Evolutionary conservation across 169 alveolate genomes (phyloP).

Genomic region (Blepharisma undulans): DNA sequence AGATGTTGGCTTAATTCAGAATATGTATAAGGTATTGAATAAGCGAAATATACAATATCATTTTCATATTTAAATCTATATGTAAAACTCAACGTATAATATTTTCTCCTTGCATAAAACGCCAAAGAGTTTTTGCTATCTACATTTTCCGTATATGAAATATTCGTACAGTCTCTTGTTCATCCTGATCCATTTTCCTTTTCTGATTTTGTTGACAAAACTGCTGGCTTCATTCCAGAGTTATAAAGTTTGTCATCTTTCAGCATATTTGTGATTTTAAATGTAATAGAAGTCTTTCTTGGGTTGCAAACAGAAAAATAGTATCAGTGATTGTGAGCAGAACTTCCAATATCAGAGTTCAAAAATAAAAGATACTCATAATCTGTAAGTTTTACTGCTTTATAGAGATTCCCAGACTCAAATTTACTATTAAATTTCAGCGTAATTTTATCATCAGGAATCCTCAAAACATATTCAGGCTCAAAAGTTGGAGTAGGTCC

Average conservation of each 20-base stretch:
- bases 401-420: conserved; percentile 88
- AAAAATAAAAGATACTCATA: conserved; percentile 86
- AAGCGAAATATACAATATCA: conserved; percentile 84
- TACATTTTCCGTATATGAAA: conserved; percentile 12
- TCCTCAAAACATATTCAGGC: neutral
- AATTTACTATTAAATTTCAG: conserved; percentile 87
- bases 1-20: conserved; percentile 61
- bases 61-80: conserved; percentile 66
- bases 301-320: conserved; percentile 78
- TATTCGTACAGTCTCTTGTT: conserved; percentile 22
- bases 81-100: conserved; percentile 73
- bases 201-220: conserved; percentile 52
- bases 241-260: conserved; percentile 78
- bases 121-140: conserved; percentile 47
- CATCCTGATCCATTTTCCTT: neutral
- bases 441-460: conserved; percentile 44
- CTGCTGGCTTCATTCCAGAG: conserved; percentile 82
- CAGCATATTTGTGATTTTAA: conserved; percentile 68
- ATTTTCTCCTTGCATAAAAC: conserved; percentile 39
- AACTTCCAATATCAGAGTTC: conserved; percentile 89
- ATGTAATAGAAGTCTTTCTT: conserved; percentile 54
- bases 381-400: conserved; percentile 83
- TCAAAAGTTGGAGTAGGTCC: neutral
- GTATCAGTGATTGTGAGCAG: conserved; percentile 91
- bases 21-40: conserved; percentile 83